A percentile compares a stretch with the other conserved stretches of the same genome.
phyloP scores from a whole-genome alignment of 2,329 filamentous ascomycete species.

The Emergomyces pasteurianus region DNA sequence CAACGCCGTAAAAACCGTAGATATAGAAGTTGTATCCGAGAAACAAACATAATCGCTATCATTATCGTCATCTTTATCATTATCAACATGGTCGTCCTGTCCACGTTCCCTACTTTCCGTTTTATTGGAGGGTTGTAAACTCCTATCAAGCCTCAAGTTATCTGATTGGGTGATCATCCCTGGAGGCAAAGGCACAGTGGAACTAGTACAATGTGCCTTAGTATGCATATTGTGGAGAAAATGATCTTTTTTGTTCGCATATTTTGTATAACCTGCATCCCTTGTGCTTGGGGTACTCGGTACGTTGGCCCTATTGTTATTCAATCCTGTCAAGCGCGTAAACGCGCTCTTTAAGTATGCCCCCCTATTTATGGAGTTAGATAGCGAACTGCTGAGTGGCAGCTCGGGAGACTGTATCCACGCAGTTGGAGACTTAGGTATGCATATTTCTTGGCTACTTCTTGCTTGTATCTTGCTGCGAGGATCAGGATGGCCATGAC shows the following conservation, averaged over 20 bases:
- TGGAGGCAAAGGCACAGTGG: not conserved
- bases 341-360: not conserved
- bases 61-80: not conserved
- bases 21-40: constrained; percentile 15
- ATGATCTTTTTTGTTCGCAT: not conserved
- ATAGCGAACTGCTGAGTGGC: not conserved
- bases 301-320: not conserved
- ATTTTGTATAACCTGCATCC: not conserved
- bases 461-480: not conserved
- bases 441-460: not conserved
- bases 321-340: not conserved
- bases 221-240: not conserved
- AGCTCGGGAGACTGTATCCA: not conserved
- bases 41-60: not conserved
- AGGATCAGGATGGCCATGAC: not conserved
- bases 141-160: not conserved
- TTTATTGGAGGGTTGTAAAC: not conserved
- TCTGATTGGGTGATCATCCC: not conserved
- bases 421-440: not conserved
- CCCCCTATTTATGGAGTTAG: no score
- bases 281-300: not conserved
- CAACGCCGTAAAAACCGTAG: constrained; percentile 18
- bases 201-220: not conserved
- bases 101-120: not conserved
- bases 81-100: not conserved